These are phyloP conservation scores for Fraxinus baroniana DNA, from an alignment of 305 asterid genomes.

Conservation along the genomic window DNA sequence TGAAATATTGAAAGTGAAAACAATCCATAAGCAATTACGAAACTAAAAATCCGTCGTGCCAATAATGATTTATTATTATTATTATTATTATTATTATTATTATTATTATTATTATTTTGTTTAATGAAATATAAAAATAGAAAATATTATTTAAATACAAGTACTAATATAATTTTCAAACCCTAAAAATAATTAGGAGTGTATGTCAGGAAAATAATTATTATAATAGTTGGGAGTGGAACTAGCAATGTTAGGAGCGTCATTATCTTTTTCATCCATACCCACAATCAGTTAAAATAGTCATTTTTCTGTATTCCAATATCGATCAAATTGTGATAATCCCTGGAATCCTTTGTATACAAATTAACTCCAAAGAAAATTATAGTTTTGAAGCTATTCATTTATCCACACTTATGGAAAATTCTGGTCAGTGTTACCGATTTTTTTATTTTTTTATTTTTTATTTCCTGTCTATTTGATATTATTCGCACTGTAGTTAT, in stretches of 20 bases:
- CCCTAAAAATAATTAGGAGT: not conserved
- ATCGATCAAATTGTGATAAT: constrained; percentile 21
- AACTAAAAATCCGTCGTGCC: no score
- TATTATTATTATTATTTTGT: no score
- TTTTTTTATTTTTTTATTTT: not conserved
- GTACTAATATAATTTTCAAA: no score
- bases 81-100: no score
- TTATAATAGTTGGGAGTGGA: constrained; percentile 17
- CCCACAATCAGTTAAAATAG: constrained; percentile 22
- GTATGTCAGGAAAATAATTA: not conserved
- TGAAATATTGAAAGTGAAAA: not conserved
- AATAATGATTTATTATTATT: no score
- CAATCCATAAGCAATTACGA: not conserved
- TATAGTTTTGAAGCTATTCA: not conserved
- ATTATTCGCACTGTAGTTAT: not conserved
- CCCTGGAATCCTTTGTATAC: constrained; percentile 12
- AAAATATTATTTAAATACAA: no score
- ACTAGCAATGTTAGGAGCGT: constrained; percentile 28
- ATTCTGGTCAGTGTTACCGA: constrained; percentile 38
- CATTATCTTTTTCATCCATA: constrained; percentile 5
- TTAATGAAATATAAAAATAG: no score
- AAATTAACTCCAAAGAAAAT: not conserved
- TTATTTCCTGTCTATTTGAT: constrained; percentile 11
- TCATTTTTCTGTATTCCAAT: constrained; percentile 11
- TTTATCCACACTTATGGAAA: constrained; percentile 38